Evolutionary conservation across 768 basidiomycete species (phyloP), one percentile per base, ranked within the genome.

Genomic region (Hypsizygus marmoreus): DNA sequence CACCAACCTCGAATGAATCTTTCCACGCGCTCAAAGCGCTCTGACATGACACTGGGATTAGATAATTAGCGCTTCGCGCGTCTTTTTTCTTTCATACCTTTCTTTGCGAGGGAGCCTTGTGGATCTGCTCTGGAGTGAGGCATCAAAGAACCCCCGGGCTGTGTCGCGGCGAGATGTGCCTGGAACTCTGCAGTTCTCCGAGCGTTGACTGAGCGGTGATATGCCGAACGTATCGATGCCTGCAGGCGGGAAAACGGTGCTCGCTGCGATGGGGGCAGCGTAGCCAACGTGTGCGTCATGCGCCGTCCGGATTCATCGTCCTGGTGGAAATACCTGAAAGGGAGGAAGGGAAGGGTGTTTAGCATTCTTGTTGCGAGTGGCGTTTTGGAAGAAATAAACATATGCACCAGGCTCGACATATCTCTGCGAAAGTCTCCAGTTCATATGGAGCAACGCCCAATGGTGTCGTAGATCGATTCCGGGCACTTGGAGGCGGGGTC

Each of bases 191-290:
- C 86, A 47, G 84, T 80, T 40, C 86, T 75, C 26, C 91, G 77
- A 28, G 81, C 79, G 51, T 86, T 86, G 52, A 91, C 78, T 49
- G 82, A 88, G 39, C 84, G 81, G 64, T 95, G 93, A 59, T 86
- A 94, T 34, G 84, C 84, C 30, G 91, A 83, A 32, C 93, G 84
- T 20, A 94, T 85, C 14, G 88, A 88, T 1, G 91, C 86, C 63
- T 95, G 93, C 14, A 95, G 66, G 47, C 89, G 83, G 16, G 90
- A 86, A 63, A 87, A 95, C 1, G 89, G 86, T 7, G 92, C 90
- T 46, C 89, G 85, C 55, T 95, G 91, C 0, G 88, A 84, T 2
- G 91, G 80, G 6, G 87, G 86, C 3, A 93, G 76, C 25, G 83
- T 84, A 34, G 89, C 77, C 35, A 95, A 72, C 3, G 84, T 91